These are phyloP conservation scores for Boletus huronensis DNA, from an alignment of 768 basidiomycete genomes.

Conservation along the genomic window DNA sequence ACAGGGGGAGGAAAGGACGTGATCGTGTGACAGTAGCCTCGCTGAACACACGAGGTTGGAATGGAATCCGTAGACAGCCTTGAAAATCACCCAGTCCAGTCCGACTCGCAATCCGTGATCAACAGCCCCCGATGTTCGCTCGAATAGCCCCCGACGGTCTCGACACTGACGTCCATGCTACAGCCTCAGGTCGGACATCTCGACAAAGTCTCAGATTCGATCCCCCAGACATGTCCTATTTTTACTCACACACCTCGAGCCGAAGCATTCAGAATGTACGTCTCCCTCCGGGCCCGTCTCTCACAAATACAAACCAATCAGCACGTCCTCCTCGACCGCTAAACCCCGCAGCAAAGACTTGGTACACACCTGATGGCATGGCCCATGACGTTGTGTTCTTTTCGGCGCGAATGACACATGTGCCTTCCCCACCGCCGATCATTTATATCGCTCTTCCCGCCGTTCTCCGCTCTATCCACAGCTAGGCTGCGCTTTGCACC, in stretches of 20 bases:
- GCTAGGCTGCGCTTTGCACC: background rate
- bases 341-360: background rate
- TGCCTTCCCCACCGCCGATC: conserved; percentile 11
- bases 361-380: background rate
- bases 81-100: background rate
- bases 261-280: background rate
- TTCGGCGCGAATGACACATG: background rate
- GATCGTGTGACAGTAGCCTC: conserved; percentile 27
- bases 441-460: background rate
- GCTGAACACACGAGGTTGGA: conserved; percentile 13
- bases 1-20: conserved; percentile 23
- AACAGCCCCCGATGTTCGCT: background rate
- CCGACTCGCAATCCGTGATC: background rate
- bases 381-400: conserved; percentile 4
- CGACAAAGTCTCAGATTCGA: background rate
- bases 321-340: background rate
- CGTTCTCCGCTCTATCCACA: conserved; percentile 1
- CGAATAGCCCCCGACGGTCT: background rate
- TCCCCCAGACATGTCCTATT: background rate
- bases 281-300: background rate
- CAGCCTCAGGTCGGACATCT: background rate
- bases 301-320: background rate
- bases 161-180: background rate
- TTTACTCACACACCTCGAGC: background rate
- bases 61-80: background rate